phyloP scores from a whole-genome alignment of 306 rosid species.

The Inga oerstediana region DNA sequence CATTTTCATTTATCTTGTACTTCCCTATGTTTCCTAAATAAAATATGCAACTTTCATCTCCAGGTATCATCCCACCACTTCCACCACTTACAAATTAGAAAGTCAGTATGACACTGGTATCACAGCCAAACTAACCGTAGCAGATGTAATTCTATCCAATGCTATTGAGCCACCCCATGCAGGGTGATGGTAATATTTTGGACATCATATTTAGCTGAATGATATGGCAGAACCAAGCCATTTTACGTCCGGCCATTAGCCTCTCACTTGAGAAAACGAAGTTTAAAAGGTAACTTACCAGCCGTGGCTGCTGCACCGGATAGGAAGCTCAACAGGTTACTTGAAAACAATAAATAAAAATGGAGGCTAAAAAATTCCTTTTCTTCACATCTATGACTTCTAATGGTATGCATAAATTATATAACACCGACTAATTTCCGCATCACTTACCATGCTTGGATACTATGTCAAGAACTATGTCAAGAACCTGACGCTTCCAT shows the following conservation, averaged over 20 bases:
- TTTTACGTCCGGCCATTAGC: not conserved
- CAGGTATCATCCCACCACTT: not conserved
- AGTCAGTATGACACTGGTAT: not conserved
- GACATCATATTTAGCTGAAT: too few species aligned
- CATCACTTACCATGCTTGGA: conserved; percentile 1
- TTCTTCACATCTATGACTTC: not conserved
- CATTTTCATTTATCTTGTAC: not conserved
- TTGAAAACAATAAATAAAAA: not conserved
- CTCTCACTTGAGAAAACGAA: not conserved
- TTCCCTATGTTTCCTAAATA: not conserved
- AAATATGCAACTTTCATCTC: not conserved
- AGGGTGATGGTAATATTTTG: too few species aligned
- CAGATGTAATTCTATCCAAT: not conserved
- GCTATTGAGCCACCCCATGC: conserved; percentile 2
- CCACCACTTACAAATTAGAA: not conserved
- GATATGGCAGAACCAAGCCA: not conserved
- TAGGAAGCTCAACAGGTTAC: not conserved
- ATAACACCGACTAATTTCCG: not conserved
- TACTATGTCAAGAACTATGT: not conserved
- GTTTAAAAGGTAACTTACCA: not conserved
- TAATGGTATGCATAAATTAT: too few species aligned
- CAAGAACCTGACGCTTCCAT: not conserved
- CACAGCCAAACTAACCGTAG: not conserved
- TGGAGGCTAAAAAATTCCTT: too few species aligned
- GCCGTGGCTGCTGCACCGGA: not conserved